phyloP scores from a whole-genome alignment of 2,329 filamentous ascomycete species.

The Aspergillus ochraceoroseus region DNA sequence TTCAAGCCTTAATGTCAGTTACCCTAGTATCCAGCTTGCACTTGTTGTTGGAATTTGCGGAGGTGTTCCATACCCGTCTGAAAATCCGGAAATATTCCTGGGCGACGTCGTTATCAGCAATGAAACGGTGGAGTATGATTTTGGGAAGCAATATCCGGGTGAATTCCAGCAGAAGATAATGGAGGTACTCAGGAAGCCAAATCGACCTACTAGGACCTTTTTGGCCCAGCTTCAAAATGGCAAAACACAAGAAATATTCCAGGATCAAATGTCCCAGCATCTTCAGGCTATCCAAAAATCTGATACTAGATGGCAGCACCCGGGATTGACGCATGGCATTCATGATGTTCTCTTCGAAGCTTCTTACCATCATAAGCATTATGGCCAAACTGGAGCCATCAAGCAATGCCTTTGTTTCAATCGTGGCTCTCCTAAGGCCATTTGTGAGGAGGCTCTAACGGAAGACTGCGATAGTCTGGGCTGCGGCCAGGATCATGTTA shows the following conservation, averaged over 20 bases:
- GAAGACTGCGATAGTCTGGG: constrained; percentile 3
- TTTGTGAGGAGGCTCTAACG: constrained; percentile 8
- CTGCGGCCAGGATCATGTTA: constrained; percentile 1
- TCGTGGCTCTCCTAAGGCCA: background rate
- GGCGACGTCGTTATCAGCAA: constrained; percentile 9
- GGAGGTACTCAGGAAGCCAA: background rate
- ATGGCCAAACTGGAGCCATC: background rate
- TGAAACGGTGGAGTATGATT: constrained; percentile 2
- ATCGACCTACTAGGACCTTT: background rate
- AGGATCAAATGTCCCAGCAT: background rate
- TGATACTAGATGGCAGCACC: background rate
- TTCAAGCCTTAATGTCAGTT: constrained; percentile 1
- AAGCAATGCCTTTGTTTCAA: constrained; percentile 3
- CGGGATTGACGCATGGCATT: too few relatives aligned
- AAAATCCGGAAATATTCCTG: background rate
- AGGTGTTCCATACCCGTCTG: background rate
- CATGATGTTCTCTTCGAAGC: constrained; percentile 1
- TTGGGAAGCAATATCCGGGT: background rate
- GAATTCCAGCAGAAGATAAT: background rate
- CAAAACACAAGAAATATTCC: background rate
- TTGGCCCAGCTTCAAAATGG: background rate
- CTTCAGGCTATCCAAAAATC: background rate
- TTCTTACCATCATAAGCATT: constrained; percentile 13
- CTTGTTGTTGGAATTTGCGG: constrained; percentile 6
- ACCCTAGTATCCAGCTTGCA: background rate